Evolutionary conservation across 2,329 filamentous ascomycete genomes (phyloP), one percentile per base, ranked within the genome.

Genomic region (Colletotrichum sidae): DNA sequence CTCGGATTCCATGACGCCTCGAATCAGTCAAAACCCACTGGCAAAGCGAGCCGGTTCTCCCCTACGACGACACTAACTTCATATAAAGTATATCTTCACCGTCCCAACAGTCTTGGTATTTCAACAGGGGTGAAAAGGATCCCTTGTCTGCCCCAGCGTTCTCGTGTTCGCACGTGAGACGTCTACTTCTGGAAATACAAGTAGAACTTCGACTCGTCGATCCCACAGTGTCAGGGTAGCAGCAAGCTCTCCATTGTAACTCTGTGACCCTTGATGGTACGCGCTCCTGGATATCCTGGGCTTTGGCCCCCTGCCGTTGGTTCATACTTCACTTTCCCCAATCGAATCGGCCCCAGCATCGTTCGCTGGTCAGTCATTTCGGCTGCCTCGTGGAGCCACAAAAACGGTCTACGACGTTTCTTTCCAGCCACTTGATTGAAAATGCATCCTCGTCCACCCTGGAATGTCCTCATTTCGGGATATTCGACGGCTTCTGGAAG

Each of bases 91-190:
- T 17, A 46, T n/a, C 44, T 46, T 8, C 6, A 10, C n/a, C 5
- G 6, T 33, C 15, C 7, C 44, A 25, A 10, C 44, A 9, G 13
- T 45, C 8, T 15, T 12, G 42, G 11, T 45, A 13, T n/a, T 45
- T 45, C 13, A 37, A 37, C 53, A 54, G 7, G 47, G 38, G 13
- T 12, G 12, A 7, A 17, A 37, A 33, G 34, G 12, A 34, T 54
- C 50, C 51, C 47, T 41, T 55, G 57, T 51, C 51, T 6, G 57
- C 45, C 57, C 62, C 58, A 44, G 58, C 58, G 56, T 62, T 11
- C 47, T 62, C 41, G 52, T 38, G 52, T 44, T 62, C 52, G 46
- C 57, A 61, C 50, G 57, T 65, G 46, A 61, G 46, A 25, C 25
- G 4, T 25, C 25, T 5, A 25, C 25, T 25, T 25, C 3, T 25